Evolutionary conservation across 2,329 filamentous ascomycete genomes (phyloP), one percentile per base, ranked within the genome.

Genomic region (Lachnellula willkommii): DNA sequence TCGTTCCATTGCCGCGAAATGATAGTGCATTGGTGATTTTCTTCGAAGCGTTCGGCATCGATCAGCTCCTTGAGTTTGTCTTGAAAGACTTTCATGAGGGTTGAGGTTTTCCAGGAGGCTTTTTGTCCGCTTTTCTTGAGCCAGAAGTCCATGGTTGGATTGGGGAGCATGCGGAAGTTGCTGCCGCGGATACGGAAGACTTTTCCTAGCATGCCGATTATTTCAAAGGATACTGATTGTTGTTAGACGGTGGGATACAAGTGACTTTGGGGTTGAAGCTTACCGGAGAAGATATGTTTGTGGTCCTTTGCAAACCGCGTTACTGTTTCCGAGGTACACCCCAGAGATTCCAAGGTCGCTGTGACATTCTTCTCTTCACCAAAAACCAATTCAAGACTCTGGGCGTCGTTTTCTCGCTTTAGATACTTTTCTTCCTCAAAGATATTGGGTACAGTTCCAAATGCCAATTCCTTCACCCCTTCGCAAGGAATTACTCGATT

Each of bases 141-240:
- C 80, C 79, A 83, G n/a, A 68, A 69, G 52, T 79, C 77, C 1
- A 74, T 71, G 0, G 80, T 83, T 0, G 81, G 81, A 58, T 84
- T 84, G 0, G 81, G 81, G 1, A 84, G 71, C 66, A 77, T 76
- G 1, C 78, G 78, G 58, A 79, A 83, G 55, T 71, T 73, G 49
- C 72, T 80, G 47, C 76, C 68, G 5, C 71, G 70, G 22, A 81
- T 76, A 52, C 81, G 77, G 22, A 82, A 70, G 0, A 74, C 75
- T 26, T 74, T 73, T 46, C 75, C 74, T 1, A 83, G 68, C 80
- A 84, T 83, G n/a, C 79, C 81, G 2, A 82, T 65, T 0, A 84
- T 73, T 62, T 84, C 81, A 50, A 83, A 83, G 0, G 78, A 74
- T 0, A 84, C 80, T 81, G 57, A 6, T 12, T 22, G 51, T 35